phyloP scores from a whole-genome alignment of 345 rosid species.

The Abelmoschus esculentus region DNA sequence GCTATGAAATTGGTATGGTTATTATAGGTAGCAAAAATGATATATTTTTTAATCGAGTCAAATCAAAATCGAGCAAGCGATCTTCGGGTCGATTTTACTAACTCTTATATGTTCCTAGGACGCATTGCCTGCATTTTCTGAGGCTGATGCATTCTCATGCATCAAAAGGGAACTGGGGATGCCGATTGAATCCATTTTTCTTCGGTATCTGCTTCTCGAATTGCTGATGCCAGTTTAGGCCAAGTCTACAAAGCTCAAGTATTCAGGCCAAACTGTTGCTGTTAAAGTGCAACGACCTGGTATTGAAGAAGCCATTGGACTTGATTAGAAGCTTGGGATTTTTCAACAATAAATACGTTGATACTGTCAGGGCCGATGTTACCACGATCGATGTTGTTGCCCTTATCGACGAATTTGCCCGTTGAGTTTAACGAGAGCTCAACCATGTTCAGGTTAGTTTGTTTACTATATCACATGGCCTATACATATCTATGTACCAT shows the following conservation, averaged over 20 bases:
- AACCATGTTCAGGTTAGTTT: conserved; percentile 80
- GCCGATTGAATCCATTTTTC: conserved; percentile 64
- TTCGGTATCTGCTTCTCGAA: conserved; percentile 66
- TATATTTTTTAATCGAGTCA: background rate
- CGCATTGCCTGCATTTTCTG: conserved; percentile 93
- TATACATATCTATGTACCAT: too few species aligned
- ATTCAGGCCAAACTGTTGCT: conserved; percentile 74
- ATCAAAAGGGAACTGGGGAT: conserved; percentile 74
- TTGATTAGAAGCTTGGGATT: conserved; percentile 83
- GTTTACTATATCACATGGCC: conserved; percentile 1
- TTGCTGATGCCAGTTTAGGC: conserved; percentile 94
- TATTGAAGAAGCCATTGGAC: conserved; percentile 82
- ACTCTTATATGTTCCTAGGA: conserved; percentile 42
- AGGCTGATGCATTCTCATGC: conserved; percentile 80
- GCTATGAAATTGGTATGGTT: background rate
- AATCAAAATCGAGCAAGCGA: too few species aligned
- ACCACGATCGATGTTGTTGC: conserved; percentile 77
- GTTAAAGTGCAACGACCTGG: conserved; percentile 96
- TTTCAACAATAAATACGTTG: conserved; percentile 63
- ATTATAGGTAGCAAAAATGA: too few species aligned
- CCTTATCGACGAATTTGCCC: conserved; percentile 83
- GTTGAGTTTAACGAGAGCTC: conserved; percentile 89
- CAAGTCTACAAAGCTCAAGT: conserved; percentile 92
- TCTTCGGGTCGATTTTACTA: background rate
- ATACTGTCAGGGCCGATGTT: too few species aligned